These are phyloP conservation scores for Cytospora piceae DNA, from an alignment of 2,329 filamentous ascomycete genomes.

Conservation along the genomic window DNA sequence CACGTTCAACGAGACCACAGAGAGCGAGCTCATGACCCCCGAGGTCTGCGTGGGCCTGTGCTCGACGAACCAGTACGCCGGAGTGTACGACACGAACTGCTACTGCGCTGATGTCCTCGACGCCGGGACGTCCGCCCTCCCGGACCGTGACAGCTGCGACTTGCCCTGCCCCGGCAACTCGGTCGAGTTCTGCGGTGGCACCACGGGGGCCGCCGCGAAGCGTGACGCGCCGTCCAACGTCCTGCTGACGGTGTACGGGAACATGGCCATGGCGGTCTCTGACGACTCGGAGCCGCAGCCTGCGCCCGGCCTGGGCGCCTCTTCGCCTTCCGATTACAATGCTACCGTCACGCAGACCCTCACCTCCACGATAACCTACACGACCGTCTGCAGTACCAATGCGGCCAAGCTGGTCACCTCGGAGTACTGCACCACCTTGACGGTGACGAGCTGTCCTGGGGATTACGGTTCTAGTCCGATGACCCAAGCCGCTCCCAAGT, in stretches of 20 bases:
- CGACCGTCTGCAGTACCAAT: constrained; percentile 42
- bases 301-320: constrained; percentile 38
- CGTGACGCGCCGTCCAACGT: constrained; percentile 38
- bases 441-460: constrained; percentile 33
- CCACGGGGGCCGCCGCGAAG: constrained; percentile 16
- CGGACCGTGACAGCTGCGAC: constrained; percentile 41
- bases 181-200: constrained; percentile 48
- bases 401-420: constrained; percentile 39
- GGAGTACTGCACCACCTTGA: constrained; percentile 41
- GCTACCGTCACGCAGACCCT: constrained; percentile 22
- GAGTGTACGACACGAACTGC: constrained; percentile 38
- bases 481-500: not conserved
- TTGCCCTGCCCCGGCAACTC: constrained; percentile 47
- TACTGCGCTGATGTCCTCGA: constrained; percentile 51
- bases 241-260: constrained; percentile 51
- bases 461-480: not conserved
- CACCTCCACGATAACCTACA: constrained; percentile 40
- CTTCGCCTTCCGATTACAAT: constrained; percentile 5
- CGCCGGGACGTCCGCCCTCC: constrained; percentile 43
- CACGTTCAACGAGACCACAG: constrained; percentile 43
- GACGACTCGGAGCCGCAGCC: constrained; percentile 41
- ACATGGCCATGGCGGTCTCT: constrained; percentile 36
- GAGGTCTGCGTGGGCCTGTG: constrained; percentile 26
- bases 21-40: constrained; percentile 24
- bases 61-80: constrained; percentile 16